These are phyloP conservation scores for Alopecurus myosuroides DNA, from an alignment of 176 grass and related monocot species.

Conservation along the genomic window DNA sequence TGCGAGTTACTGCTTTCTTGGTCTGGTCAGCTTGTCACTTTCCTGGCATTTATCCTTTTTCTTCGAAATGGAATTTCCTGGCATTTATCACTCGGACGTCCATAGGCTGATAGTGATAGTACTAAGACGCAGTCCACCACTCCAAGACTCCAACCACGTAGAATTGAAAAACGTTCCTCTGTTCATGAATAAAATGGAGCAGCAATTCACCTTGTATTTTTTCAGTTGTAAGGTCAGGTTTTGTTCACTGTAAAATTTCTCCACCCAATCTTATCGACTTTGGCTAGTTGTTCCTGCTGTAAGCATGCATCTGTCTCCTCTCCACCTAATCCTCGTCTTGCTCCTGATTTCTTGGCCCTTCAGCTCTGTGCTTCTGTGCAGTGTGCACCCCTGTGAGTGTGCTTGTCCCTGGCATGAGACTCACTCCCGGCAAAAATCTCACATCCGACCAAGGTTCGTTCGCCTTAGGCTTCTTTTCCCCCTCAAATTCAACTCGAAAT, in stretches of 20 bases:
- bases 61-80: too few species aligned
- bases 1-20: too few species aligned
- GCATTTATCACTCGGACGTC: not conserved
- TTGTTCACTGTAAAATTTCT: not conserved
- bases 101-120: not conserved
- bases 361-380: not conserved
- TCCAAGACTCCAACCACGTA: not conserved
- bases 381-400: not conserved
- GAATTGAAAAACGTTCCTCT: not conserved
- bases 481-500: slow-evolving; percentile 7
- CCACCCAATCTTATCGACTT: not conserved
- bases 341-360: slow-evolving; percentile 1
- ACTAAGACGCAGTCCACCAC: not conserved
- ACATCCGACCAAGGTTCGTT: slow-evolving; percentile 2
- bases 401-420: not conserved
- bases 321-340: not conserved
- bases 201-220: not conserved
- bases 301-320: not conserved
- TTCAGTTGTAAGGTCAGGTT: not conserved
- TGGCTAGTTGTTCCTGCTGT: too few species aligned
- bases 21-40: too few species aligned
- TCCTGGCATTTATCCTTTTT: too few species aligned
- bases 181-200: not conserved
- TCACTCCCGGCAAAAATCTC: not conserved
- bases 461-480: slow-evolving; percentile 26